phyloP scores from a whole-genome alignment of 1,139 yeast species.

The Debaryomyces subglobosus region DNA sequence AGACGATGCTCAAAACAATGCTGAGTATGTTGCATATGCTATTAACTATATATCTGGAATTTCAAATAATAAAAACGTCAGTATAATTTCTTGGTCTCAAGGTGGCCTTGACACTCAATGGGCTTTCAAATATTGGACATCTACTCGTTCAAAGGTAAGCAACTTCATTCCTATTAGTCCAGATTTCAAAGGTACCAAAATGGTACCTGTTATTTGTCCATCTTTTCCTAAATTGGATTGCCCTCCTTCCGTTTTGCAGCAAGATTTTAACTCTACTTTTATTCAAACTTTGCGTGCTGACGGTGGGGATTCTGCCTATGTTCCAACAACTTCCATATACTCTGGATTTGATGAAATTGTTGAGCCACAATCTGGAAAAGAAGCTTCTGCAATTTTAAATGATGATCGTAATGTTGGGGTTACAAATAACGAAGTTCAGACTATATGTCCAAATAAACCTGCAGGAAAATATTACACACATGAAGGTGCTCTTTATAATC shows the following conservation, averaged over 20 bases:
- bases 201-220: constrained; percentile 2
- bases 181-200: constrained; percentile 8
- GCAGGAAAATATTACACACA: constrained; percentile 8
- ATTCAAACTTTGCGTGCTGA: constrained; percentile 1
- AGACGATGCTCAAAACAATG: constrained; percentile 7
- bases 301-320: constrained; percentile 9
- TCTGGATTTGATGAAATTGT: constrained; percentile 8
- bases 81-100: constrained; percentile 8
- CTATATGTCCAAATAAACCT: constrained; percentile 4
- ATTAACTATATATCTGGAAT: constrained; percentile 8
- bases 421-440: constrained; percentile 4
- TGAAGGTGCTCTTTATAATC: constrained; percentile 7
- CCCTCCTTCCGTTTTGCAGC: constrained; percentile 7
- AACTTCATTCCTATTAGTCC: constrained; percentile 9
- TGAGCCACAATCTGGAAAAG: constrained; percentile 5
- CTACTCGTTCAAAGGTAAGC: constrained; percentile 8
- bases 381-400: constrained; percentile 3
- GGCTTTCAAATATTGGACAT: constrained; percentile 7
- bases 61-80: constrained; percentile 4
- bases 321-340: constrained; percentile 8
- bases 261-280: constrained; percentile 7
- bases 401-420: constrained; percentile 5
- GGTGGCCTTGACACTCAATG: constrained; percentile 8
- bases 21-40: constrained; percentile 9
- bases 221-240: neutral